These are phyloP conservation scores for Corchorus capsularis DNA, from an alignment of 345 rosid species.

Conservation along the genomic window DNA sequence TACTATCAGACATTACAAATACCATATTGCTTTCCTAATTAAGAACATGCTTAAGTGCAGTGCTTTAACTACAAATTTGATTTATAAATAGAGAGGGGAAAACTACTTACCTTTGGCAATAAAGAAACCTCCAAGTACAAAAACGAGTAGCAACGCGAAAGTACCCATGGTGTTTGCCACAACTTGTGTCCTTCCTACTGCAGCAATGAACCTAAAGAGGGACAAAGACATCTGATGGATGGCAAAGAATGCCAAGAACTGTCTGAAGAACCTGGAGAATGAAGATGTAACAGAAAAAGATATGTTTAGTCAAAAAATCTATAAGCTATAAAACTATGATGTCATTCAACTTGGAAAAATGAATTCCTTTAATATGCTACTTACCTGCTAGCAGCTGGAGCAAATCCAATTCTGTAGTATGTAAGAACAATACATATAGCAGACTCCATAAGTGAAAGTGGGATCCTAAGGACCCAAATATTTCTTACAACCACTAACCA, in stretches of 20 bases:
- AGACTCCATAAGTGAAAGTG: slow-evolving; percentile 61
- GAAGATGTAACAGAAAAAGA: neutral
- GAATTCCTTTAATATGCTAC: neutral
- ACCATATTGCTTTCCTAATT: neutral
- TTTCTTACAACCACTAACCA: no score
- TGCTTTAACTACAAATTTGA: neutral
- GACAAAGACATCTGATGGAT: slow-evolving; percentile 87
- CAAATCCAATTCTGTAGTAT: slow-evolving; percentile 70
- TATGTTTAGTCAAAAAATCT: neutral
- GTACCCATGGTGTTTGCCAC: slow-evolving; percentile 66
- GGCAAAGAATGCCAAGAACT: slow-evolving; percentile 66
- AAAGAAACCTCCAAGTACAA: slow-evolving; percentile 87
- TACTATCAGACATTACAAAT: neutral
- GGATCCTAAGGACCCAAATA: slow-evolving; percentile 62
- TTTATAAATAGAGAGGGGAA: neutral
- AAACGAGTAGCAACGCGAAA: slow-evolving; percentile 68
- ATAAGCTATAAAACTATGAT: neutral
- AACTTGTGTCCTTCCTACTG: slow-evolving; percentile 79
- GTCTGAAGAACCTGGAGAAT: slow-evolving; percentile 88
- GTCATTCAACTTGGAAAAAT: neutral
- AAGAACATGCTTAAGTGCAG: no score
- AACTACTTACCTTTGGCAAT: slow-evolving; percentile 63
- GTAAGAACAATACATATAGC: slow-evolving; percentile 63
- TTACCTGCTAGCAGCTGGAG: slow-evolving; percentile 66
- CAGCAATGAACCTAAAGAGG: slow-evolving; percentile 86